These are phyloP conservation scores for Dillenia suffruticosa DNA, from an alignment of 164 flowering plant species.

Conservation along the genomic window DNA sequence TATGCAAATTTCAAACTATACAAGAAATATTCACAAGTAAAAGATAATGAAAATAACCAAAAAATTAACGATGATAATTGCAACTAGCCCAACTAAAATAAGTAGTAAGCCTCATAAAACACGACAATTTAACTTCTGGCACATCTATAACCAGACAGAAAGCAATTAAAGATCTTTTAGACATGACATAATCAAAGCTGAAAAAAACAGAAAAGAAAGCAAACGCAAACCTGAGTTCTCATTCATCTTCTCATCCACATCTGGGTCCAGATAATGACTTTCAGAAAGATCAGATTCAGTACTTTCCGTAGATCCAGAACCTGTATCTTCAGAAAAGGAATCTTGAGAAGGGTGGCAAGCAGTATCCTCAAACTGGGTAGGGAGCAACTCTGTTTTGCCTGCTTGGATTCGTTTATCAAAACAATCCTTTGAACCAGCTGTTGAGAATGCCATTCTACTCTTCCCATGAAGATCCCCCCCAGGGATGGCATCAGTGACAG, in stretches of 20 bases:
- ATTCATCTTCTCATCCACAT: constrained; percentile 43
- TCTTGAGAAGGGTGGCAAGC: constrained; percentile 17
- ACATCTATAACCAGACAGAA: no score
- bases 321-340: constrained; percentile 34
- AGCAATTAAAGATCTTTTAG: no score
- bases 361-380: constrained; percentile 23
- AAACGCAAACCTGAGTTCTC: constrained; percentile 51
- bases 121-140: no score
- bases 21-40: no score
- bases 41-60: no score
- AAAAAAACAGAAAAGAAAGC: not conserved
- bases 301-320: constrained; percentile 49
- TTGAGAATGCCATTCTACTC: constrained; percentile 43
- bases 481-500: constrained; percentile 26
- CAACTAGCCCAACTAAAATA: no score
- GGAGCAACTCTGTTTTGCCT: constrained; percentile 29
- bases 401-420: constrained; percentile 26
- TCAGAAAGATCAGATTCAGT: constrained; percentile 66
- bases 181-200: not conserved
- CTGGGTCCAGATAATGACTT: constrained; percentile 47
- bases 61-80: no score
- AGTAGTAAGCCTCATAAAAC: no score
- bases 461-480: constrained; percentile 37
- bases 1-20: no score
- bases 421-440: constrained; percentile 35